Evolutionary conservation across 495 filamentous ascomycete genomes (phyloP).

Genomic region (Penicillium angulare): DNA sequence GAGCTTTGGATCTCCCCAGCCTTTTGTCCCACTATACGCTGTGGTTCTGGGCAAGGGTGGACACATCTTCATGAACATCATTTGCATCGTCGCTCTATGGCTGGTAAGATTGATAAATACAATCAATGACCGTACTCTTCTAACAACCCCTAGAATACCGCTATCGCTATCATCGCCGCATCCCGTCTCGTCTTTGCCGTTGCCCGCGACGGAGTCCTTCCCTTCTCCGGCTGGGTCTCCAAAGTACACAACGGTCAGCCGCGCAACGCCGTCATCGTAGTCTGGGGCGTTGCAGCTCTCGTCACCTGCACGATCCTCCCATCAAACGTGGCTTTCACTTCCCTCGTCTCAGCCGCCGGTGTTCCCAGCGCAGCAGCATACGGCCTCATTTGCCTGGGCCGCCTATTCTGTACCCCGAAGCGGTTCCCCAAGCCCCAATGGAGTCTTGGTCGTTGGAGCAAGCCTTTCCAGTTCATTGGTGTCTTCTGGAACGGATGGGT

Average conservation of each 20-base stretch:
- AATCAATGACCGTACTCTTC: neutral
- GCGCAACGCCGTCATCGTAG: conserved; percentile 54
- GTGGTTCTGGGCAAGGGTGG: conserved; percentile 51
- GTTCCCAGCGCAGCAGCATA: conserved; percentile 54
- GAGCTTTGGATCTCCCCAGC: conserved; percentile 49
- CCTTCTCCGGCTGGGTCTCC: conserved; percentile 55
- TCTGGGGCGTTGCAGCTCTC: conserved; percentile 48
- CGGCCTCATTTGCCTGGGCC: conserved; percentile 52
- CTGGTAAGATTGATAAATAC: conserved; percentile 29
- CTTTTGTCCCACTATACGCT: conserved; percentile 54
- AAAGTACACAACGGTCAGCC: conserved; percentile 51
- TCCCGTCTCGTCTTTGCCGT: conserved; percentile 57
- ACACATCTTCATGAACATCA: conserved; percentile 54
- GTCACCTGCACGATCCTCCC: conserved; percentile 54
- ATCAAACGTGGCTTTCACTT: conserved; percentile 54
- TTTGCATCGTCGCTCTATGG: conserved; percentile 51
- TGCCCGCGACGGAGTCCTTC: conserved; percentile 54
- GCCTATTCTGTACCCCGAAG: conserved; percentile 46
- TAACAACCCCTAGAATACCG: conserved; percentile 43
- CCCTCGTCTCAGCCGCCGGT: conserved; percentile 50
- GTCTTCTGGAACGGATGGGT: conserved; percentile 54
- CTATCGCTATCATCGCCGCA: conserved; percentile 53
- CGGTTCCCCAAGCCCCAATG: conserved; percentile 46
- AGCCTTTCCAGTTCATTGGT: conserved; percentile 48
- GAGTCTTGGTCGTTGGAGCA: conserved; percentile 43